Evolutionary conservation across 208 protist species (phyloP).

Genomic region (Leishmania martiniquensis): DNA sequence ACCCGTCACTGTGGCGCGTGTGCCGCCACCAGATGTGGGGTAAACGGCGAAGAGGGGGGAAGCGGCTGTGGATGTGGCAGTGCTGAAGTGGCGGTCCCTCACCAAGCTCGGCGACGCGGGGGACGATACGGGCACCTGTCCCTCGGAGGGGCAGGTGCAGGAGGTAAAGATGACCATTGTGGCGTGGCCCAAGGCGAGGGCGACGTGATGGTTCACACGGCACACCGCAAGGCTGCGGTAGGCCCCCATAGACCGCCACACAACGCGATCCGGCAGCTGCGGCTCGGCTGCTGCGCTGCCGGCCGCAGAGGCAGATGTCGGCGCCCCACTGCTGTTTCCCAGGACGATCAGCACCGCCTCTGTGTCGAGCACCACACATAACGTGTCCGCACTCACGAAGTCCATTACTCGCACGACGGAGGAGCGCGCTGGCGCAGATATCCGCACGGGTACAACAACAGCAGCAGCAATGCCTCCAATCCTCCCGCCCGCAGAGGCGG

Average conservation of each 20-base stretch:
- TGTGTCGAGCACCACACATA: constrained; percentile 45
- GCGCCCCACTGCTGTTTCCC: constrained; percentile 13
- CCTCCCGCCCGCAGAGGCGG: background rate
- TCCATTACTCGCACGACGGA: constrained; percentile 32
- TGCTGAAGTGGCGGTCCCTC: constrained; percentile 5
- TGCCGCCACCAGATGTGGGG: background rate
- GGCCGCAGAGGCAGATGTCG: background rate
- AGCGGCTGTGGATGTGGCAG: constrained; percentile 13
- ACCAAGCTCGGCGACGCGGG: constrained; percentile 3
- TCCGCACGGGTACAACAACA: constrained; percentile 17
- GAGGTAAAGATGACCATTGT: constrained; percentile 70
- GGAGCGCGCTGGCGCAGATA: constrained; percentile 6
- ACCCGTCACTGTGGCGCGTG: background rate
- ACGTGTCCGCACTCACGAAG: constrained; percentile 41
- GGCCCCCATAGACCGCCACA: constrained; percentile 68
- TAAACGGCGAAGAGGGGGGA: constrained; percentile 18
- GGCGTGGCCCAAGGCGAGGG: constrained; percentile 54
- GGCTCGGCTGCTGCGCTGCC: background rate
- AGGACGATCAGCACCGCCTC: constrained; percentile 49
- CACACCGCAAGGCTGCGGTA: constrained; percentile 75
- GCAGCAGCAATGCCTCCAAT: background rate
- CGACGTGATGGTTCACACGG: constrained; percentile 63
- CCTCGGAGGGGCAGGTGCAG: constrained; percentile 10
- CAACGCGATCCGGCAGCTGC: constrained; percentile 32
- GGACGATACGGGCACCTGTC: background rate